Evolutionary conservation across 371 early-diverging fungal species (phyloP).

Genomic region (Mucor circinelloides): DNA sequence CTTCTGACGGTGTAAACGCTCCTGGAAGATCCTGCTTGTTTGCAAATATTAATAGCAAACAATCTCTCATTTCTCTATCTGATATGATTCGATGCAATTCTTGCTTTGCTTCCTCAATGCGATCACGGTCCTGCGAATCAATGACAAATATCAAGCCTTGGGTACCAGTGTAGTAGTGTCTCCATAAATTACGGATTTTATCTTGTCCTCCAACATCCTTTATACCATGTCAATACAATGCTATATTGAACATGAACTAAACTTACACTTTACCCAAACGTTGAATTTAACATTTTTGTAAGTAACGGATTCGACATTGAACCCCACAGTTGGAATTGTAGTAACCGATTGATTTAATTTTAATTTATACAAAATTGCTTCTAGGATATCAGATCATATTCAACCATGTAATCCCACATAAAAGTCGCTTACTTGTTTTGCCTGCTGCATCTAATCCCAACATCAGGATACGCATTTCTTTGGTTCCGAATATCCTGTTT

Average conservation of each 20-base stretch:
- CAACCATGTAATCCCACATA: background rate
- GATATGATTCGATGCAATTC: conserved; percentile 82
- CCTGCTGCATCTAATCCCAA: conserved; percentile 94
- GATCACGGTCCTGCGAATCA: conserved; percentile 82
- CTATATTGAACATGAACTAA: background rate
- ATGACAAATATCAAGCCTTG: conserved; percentile 89
- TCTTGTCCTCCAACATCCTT: conserved; percentile 92
- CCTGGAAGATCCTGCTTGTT: conserved; percentile 88
- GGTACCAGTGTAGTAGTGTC: conserved; percentile 88
- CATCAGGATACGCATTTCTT: conserved; percentile 90
- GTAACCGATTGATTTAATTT: conserved; percentile 86
- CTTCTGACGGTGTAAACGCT: conserved; percentile 80
- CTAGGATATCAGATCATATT: background rate
- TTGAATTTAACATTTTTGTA: conserved; percentile 92
- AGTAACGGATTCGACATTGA: conserved; percentile 86
- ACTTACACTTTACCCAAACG: conserved; percentile 62
- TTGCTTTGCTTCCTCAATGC: conserved; percentile 83
- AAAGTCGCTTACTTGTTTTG: conserved; percentile 77
- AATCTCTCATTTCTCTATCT: conserved; percentile 86
- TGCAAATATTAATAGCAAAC: conserved; percentile 81
- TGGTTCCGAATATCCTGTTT: conserved; percentile 74
- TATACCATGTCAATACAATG: background rate
- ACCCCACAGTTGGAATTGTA: conserved; percentile 90
- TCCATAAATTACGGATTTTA: conserved; percentile 89
- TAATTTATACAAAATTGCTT: conserved; percentile 88